phyloP scores from a whole-genome alignment of 2,329 filamentous ascomycete genomes.

The Penicillium italicum region DNA sequence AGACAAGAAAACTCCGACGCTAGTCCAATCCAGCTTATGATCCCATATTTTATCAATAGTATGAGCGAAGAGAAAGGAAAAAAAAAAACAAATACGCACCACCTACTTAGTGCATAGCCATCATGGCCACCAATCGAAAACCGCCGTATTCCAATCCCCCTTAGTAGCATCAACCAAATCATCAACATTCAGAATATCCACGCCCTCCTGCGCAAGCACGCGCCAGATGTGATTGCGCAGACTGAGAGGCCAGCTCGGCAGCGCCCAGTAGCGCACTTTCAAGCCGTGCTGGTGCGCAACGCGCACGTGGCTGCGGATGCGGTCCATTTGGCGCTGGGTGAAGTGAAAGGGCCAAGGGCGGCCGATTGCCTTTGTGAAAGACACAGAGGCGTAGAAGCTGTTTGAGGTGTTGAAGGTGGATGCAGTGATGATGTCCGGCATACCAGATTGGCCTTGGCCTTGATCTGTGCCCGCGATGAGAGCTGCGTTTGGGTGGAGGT shows the following conservation, averaged over 20 bases:
- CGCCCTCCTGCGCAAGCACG: constrained; percentile 52
- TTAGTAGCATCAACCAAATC: constrained; percentile 50
- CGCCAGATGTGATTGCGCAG: constrained; percentile 55
- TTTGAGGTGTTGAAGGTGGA: constrained; percentile 49
- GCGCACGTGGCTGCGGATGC: constrained; percentile 51
- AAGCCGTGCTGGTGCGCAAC: constrained; percentile 52
- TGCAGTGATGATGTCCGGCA: constrained; percentile 34
- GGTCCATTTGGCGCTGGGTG: constrained; percentile 43
- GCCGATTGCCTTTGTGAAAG: constrained; percentile 50
- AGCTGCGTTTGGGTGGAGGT: neutral
- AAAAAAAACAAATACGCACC: neutral
- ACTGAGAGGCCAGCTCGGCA: constrained; percentile 54
- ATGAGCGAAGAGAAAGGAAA: neutral
- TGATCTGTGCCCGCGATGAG: constrained; percentile 7
- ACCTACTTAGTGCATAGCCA: neutral
- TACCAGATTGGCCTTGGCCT: constrained; percentile 48
- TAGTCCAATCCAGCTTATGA: neutral
- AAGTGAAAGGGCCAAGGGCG: constrained; percentile 50
- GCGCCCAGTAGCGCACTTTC: constrained; percentile 56
- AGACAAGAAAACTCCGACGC: neutral
- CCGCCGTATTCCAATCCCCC: constrained; percentile 45
- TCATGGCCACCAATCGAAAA: constrained; percentile 36
- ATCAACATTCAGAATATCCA: constrained; percentile 57
- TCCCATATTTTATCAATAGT: neutral
- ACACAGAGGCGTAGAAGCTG: constrained; percentile 57